Conservation (phyloP, 805 yeast species). For the Vanderwaltozyma polyspora region DNA sequence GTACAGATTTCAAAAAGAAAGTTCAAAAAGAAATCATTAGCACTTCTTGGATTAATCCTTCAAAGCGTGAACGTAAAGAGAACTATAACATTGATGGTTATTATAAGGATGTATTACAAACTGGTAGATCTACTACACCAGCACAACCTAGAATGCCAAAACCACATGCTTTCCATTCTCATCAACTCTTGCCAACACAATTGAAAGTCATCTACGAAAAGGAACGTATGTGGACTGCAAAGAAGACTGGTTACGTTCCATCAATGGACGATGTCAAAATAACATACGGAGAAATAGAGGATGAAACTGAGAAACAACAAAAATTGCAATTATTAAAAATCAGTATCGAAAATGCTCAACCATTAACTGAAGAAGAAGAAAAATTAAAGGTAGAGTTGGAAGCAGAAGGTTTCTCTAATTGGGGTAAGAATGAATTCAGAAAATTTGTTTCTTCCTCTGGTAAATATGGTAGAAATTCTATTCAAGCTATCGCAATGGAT, state of each 20-base stretch:
- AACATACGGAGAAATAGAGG: slow-evolving; percentile 28
- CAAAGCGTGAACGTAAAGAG: slow-evolving; percentile 74
- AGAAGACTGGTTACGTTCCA: slow-evolving; percentile 57
- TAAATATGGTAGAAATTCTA: slow-evolving; percentile 70
- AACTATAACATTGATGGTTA: slow-evolving; percentile 83
- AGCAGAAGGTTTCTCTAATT: slow-evolving; percentile 60
- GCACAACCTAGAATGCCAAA: slow-evolving; percentile 76
- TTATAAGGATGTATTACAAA: slow-evolving; percentile 69
- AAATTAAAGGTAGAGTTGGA: slow-evolving; percentile 47
- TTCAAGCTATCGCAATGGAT: slow-evolving; percentile 61
- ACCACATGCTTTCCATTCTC: slow-evolving; percentile 73
- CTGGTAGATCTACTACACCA: slow-evolving; percentile 41
- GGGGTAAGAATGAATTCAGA: slow-evolving; percentile 83
- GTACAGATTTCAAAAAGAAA: slow-evolving; percentile 63
- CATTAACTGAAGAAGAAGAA: slow-evolving; percentile 76
- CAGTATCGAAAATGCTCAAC: slow-evolving; percentile 66
- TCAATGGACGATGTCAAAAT: slow-evolving; percentile 43
- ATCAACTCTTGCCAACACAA: slow-evolving; percentile 79
- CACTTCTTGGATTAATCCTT: slow-evolving; percentile 71
- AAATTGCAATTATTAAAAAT: slow-evolving; percentile 51
- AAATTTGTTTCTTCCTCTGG: slow-evolving; percentile 65
- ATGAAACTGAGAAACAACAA: slow-evolving; percentile 34
- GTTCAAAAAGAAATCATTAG: slow-evolving; percentile 37
- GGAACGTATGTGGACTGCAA: slow-evolving; percentile 68
- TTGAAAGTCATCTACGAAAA: slow-evolving; percentile 65